Percentiles rank a stretch among this genome's conserved stretches.
These are phyloP conservation scores for Candida freyschussii DNA, from an alignment of 1,139 yeast genomes.

Conservation along the genomic window DNA sequence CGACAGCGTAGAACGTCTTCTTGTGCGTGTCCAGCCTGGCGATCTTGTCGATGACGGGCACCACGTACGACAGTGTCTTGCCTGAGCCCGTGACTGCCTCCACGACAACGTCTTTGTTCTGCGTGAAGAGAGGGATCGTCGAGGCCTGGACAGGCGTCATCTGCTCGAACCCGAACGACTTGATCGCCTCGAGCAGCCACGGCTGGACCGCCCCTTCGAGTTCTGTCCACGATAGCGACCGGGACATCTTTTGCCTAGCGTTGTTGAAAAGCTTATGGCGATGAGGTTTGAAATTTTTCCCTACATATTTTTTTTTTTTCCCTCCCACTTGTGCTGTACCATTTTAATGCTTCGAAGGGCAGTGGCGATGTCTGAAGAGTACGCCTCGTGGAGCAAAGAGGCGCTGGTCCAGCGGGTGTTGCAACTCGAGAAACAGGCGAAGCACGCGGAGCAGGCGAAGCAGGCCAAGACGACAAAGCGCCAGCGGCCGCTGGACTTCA, in stretches of 20 bases:
- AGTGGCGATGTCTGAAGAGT: too few species aligned
- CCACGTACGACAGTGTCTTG: slow-evolving; percentile 79
- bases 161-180: slow-evolving; percentile 64
- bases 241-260: slow-evolving; percentile 5
- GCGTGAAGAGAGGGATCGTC: slow-evolving; percentile 78
- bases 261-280: not conserved
- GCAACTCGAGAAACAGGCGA: slow-evolving; percentile 15
- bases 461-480: slow-evolving; percentile 8
- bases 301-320: not conserved
- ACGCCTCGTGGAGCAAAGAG: slow-evolving; percentile 35
- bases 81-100: slow-evolving; percentile 98
- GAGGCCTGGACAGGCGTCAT: slow-evolving; percentile 99
- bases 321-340: too few species aligned
- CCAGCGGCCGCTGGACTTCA: slow-evolving; percentile 60
- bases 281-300: not conserved
- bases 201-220: slow-evolving; percentile 32
- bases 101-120: slow-evolving; percentile 94
- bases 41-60: slow-evolving; percentile 74
- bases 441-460: slow-evolving; percentile 3
- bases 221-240: slow-evolving; percentile 35
- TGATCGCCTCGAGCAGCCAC: slow-evolving; percentile 54
- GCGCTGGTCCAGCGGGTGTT: slow-evolving; percentile 30
- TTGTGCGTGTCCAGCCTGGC: slow-evolving; percentile 27
- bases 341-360: too few species aligned
- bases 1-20: slow-evolving; percentile 59